Evolutionary conservation across 495 filamentous ascomycete genomes (phyloP).

Genomic region (Annulohypoxylon moriforme): DNA sequence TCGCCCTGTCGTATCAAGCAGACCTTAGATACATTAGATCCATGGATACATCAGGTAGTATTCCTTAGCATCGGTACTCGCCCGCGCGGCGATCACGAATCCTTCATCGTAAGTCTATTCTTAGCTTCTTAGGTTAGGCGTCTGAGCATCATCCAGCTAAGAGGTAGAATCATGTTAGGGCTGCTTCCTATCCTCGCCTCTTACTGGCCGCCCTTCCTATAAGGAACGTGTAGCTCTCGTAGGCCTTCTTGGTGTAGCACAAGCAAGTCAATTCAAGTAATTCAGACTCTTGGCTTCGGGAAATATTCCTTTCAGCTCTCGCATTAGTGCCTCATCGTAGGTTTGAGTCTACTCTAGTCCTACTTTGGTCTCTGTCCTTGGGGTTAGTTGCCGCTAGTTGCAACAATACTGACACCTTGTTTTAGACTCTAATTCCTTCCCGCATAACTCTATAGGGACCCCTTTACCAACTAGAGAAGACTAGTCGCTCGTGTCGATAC

Average conservation of each 20-base stretch:
- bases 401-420: conserved; percentile 42
- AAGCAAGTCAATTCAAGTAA: conserved; percentile 10
- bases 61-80: conserved; percentile 3
- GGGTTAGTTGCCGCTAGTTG: conserved; percentile 34
- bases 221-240: conserved; percentile 2
- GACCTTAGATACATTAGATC: not conserved
- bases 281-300: conserved; percentile 29
- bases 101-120: conserved; percentile 28
- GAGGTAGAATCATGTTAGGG: not conserved
- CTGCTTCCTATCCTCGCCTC: not conserved
- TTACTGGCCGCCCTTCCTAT: not conserved
- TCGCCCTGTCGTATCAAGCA: conserved; percentile 15
- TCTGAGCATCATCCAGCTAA: not conserved
- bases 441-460: conserved; percentile 25
- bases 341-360: conserved; percentile 27
- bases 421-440: conserved; percentile 40
- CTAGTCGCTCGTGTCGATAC: conserved; percentile 18
- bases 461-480: not conserved
- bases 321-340: conserved; percentile 21
- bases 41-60: conserved; percentile 8
- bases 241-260: not conserved
- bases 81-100: conserved; percentile 7
- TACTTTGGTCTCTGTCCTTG: conserved; percentile 6
- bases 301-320: conserved; percentile 30
- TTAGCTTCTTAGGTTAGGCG: conserved; percentile 6